Conservation (phyloP, 2,329 filamentous ascomycete genomes). For the Penicillium freii region DNA sequence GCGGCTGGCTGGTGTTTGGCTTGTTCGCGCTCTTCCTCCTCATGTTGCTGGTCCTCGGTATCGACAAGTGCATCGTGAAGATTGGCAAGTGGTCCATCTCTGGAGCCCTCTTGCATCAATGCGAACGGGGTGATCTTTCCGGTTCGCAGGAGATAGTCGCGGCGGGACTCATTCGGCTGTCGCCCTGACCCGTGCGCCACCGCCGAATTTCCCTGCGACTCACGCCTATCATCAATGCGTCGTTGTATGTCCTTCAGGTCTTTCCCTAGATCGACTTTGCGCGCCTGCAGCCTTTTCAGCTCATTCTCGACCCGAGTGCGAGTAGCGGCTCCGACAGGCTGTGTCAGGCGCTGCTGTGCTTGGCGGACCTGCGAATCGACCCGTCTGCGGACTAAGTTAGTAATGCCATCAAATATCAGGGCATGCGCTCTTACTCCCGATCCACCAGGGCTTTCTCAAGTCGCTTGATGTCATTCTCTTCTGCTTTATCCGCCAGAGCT, state of each 20-base stretch:
- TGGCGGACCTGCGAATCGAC: slow-evolving; percentile 64
- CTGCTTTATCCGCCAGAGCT: slow-evolving; percentile 59
- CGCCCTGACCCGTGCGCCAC: slow-evolving; percentile 50
- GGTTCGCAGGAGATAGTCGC: slow-evolving; percentile 89
- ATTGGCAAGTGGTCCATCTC: slow-evolving; percentile 62
- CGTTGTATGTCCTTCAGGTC: slow-evolving; percentile 78
- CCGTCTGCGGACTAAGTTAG: slow-evolving; percentile 45
- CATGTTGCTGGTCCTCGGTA: slow-evolving; percentile 68
- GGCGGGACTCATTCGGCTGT: slow-evolving; percentile 75
- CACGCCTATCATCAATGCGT: slow-evolving; percentile 74
- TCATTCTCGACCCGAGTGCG: slow-evolving; percentile 51
- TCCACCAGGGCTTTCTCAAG: slow-evolving; percentile 57
- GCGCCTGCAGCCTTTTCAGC: slow-evolving; percentile 63
- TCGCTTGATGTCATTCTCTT: slow-evolving; percentile 62
- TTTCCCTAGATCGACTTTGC: slow-evolving; percentile 63
- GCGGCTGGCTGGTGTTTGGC: slow-evolving; percentile 45
- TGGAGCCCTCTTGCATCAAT: slow-evolving; percentile 63
- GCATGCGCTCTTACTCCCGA: slow-evolving; percentile 38
- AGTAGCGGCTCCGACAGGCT: slow-evolving; percentile 53
- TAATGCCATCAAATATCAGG: not conserved
- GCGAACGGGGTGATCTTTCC: slow-evolving; percentile 98
- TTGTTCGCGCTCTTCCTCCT: slow-evolving; percentile 49
- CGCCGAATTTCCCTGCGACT: slow-evolving; percentile 50
- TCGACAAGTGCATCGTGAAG: slow-evolving; percentile 76
- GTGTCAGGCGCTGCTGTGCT: slow-evolving; percentile 56